Percentiles rank a stretch among this genome's conserved stretches.
phyloP scores from a whole-genome alignment of 129 eudicot species.

The Cynara cardunculus region DNA sequence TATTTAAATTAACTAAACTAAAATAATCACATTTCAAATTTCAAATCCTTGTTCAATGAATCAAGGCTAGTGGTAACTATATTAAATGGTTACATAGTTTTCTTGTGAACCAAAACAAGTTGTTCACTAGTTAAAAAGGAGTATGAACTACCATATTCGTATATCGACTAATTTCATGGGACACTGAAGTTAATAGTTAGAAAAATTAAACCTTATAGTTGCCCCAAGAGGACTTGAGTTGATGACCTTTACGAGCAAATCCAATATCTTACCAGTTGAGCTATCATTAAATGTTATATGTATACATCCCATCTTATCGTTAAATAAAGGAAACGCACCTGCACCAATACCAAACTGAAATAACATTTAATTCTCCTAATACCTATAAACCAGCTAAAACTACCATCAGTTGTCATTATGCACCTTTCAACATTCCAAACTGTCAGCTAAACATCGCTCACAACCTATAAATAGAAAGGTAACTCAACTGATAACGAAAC shows the following conservation, averaged over 20 bases:
- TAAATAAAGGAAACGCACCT: not conserved
- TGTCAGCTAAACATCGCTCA: not conserved
- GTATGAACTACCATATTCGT: not conserved
- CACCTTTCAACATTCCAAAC: not conserved
- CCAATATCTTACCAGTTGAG: not conserved
- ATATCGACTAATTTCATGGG: no score
- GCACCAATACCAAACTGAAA: not conserved
- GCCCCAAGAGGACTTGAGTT: not conserved
- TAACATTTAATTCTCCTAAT: not conserved
- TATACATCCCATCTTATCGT: not conserved
- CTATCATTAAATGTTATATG: no score
- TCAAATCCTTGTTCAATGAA: not conserved
- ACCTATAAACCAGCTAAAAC: not conserved
- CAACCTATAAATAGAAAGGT: not conserved
- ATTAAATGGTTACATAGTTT: not conserved
- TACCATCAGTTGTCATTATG: not conserved
- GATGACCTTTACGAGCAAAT: not conserved
- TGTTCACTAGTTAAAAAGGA: not conserved
- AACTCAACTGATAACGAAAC: not conserved
- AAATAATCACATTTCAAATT: not conserved
- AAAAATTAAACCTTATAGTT: no score
- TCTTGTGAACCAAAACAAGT: not conserved
- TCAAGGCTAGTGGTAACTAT: not conserved
- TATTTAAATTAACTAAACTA: no score
- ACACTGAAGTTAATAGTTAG: no score